Conservation (phyloP, 768 basidiomycete genomes). For the Mycena pura region DNA sequence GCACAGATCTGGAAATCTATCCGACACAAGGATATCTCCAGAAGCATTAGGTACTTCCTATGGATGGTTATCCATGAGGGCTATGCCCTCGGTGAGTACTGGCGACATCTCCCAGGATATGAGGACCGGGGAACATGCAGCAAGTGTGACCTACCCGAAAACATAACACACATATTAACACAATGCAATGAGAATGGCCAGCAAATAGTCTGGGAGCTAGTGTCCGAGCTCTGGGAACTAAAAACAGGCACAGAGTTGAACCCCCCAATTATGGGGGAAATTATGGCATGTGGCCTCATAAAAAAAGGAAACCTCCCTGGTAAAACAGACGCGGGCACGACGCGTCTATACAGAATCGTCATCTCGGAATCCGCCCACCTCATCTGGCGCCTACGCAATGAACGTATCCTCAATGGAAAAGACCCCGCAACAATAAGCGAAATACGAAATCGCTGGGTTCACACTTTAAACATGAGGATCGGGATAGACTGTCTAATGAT, state of each 20-base stretch:
- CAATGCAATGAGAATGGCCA: too few species aligned
- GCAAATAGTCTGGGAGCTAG: background rate
- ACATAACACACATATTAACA: too few species aligned
- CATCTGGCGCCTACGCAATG: conserved; percentile 5
- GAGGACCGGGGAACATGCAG: too few species aligned
- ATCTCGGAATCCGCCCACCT: conserved; percentile 12
- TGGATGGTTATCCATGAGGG: too few species aligned
- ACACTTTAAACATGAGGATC: background rate
- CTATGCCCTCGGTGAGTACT: too few species aligned
- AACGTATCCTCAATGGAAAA: background rate
- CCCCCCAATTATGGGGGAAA: background rate
- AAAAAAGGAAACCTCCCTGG: background rate
- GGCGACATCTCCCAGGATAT: too few species aligned
- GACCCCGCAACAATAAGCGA: too few species aligned
- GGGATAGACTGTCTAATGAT: background rate
- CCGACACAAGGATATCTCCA: too few species aligned
- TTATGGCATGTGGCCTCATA: conserved; percentile 6
- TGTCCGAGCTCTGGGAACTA: background rate
- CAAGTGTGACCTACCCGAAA: too few species aligned
- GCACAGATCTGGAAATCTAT: conserved; percentile 18
- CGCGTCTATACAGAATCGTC: conserved; percentile 5
- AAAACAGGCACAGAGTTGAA: background rate
- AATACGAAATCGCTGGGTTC: background rate
- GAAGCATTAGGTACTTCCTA: too few species aligned
- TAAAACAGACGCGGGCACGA: background rate